These are phyloP conservation scores for Clavaria fumosa DNA, from an alignment of 768 basidiomycete species.

Conservation along the genomic window DNA sequence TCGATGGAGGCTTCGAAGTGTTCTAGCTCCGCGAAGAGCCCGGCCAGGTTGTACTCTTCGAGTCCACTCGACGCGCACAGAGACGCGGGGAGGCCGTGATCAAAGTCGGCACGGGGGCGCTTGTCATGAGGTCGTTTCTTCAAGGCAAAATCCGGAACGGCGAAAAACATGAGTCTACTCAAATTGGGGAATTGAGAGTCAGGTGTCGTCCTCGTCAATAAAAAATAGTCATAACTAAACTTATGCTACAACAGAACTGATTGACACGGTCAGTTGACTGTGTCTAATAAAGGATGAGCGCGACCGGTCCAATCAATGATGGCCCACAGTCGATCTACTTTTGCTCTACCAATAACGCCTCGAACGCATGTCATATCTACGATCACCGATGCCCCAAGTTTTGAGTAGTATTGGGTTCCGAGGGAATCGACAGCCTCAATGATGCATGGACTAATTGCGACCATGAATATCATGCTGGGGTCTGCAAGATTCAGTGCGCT, in stretches of 20 bases:
- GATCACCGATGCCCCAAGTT: constrained; percentile 11
- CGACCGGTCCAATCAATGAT: constrained; percentile 17
- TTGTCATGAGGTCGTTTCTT: constrained; percentile 13
- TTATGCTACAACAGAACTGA: too few relatives aligned
- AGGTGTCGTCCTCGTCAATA: too few relatives aligned
- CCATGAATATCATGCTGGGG: constrained; percentile 15
- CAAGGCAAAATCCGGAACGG: constrained; percentile 31
- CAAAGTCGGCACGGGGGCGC: constrained; percentile 10
- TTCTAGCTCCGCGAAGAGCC: constrained; percentile 6
- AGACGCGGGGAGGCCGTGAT: neutral
- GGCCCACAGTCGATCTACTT: constrained; percentile 12
- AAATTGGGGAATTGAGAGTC: neutral
- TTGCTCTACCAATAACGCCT: constrained; percentile 16
- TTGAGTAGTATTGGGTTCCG: constrained; percentile 13
- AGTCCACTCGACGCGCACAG: too few relatives aligned
- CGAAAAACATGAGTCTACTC: constrained; percentile 38
- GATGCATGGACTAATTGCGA: constrained; percentile 12
- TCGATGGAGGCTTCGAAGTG: constrained; percentile 20
- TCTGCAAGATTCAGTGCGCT: constrained; percentile 8
- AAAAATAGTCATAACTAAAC: too few relatives aligned
- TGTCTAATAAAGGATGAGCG: too few relatives aligned
- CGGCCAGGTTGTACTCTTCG: too few relatives aligned
- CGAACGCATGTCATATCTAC: constrained; percentile 17
- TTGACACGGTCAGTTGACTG: too few relatives aligned
- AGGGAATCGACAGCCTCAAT: constrained; percentile 5